Conservation (phyloP, 352 stramenopile genomes). For the Phytopythium helicoides region DNA sequence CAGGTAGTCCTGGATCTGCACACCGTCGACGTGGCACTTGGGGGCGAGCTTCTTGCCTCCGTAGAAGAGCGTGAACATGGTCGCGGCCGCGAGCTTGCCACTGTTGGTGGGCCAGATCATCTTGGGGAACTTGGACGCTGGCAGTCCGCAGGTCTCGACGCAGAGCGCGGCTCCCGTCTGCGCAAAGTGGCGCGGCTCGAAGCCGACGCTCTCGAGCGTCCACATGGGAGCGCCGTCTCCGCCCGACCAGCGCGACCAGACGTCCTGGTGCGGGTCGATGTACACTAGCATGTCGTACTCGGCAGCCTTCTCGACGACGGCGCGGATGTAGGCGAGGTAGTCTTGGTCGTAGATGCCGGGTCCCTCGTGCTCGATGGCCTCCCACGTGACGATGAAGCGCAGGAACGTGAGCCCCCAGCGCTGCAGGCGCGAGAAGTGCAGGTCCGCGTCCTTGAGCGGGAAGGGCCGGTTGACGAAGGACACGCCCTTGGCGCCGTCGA, state of each 20-base stretch:
- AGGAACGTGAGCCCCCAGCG: conserved; percentile 74
- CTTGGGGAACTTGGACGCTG: conserved; percentile 28
- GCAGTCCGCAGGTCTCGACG: conserved; percentile 13
- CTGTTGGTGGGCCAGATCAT: conserved; percentile 66
- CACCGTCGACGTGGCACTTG: conserved; percentile 26
- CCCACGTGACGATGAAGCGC: conserved; percentile 78
- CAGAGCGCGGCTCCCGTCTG: conserved; percentile 30
- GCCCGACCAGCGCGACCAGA: conserved; percentile 82
- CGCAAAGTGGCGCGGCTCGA: conserved; percentile 42
- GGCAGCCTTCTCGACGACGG: conserved; percentile 45
- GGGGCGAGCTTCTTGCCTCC: conserved; percentile 45
- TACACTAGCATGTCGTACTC: conserved; percentile 65
- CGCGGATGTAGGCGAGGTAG: conserved; percentile 68
- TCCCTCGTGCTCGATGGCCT: conserved; percentile 77
- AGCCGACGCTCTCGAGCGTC: conserved; percentile 70
- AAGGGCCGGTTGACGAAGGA: conserved; percentile 80
- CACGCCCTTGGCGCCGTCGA: conserved; percentile 44
- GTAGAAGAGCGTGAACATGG: conserved; percentile 69
- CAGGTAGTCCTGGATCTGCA: conserved; percentile 45
- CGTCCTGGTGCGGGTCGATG: conserved; percentile 85
- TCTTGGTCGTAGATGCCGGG: conserved; percentile 70
- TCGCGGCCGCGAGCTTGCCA: conserved; percentile 39
- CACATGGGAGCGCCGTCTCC: conserved; percentile 79
- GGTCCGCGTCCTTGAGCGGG: conserved; percentile 58
- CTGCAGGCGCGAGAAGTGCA: conserved; percentile 60